phyloP scores from a whole-genome alignment of 2,329 filamentous ascomycete species.

The Plectosphaerella sp. region DNA sequence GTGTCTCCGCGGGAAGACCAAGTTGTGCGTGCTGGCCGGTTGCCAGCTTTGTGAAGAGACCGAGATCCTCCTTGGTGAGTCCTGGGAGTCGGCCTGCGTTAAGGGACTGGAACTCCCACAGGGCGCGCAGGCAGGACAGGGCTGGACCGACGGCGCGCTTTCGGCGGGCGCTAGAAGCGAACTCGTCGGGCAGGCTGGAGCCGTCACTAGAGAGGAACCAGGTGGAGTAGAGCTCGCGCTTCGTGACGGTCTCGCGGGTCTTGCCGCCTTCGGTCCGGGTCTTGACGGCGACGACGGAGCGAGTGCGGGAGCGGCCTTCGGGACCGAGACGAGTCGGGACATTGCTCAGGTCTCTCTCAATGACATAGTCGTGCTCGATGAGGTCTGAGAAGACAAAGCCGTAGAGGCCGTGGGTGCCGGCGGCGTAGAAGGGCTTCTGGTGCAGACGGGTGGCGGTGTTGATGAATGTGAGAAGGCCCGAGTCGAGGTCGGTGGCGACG shows the following conservation, averaged over 20 bases:
- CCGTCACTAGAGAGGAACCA: slow-evolving; percentile 78
- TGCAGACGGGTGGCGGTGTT: slow-evolving; percentile 82
- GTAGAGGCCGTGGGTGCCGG: slow-evolving; percentile 82
- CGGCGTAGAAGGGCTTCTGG: slow-evolving; percentile 81
- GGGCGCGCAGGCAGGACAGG: slow-evolving; percentile 78
- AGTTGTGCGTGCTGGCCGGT: slow-evolving; percentile 74
- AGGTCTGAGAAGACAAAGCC: slow-evolving; percentile 95
- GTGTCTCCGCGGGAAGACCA: slow-evolving; percentile 61
- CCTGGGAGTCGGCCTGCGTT: slow-evolving; percentile 50
- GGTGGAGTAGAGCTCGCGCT: slow-evolving; percentile 85
- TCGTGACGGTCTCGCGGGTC: slow-evolving; percentile 79
- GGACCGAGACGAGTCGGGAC: slow-evolving; percentile 52
- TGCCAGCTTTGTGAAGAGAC: slow-evolving; percentile 71
- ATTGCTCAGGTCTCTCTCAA: slow-evolving; percentile 82
- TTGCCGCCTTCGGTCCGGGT: slow-evolving; percentile 68
- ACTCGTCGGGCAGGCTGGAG: slow-evolving; percentile 66
- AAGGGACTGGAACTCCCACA: slow-evolving; percentile 78
- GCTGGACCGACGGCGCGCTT: slow-evolving; percentile 76
- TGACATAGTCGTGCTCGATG: slow-evolving; percentile 82
- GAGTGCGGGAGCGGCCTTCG: slow-evolving; percentile 80
- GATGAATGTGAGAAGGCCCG: slow-evolving; percentile 69
- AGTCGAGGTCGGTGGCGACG: slow-evolving; percentile 83
- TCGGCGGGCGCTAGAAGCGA: slow-evolving; percentile 59
- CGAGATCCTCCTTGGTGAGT: slow-evolving; percentile 60
- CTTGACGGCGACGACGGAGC: slow-evolving; percentile 67